Evolutionary conservation across 31 red algal species (phyloP).

Genomic region (Endocladia muricata): DNA sequence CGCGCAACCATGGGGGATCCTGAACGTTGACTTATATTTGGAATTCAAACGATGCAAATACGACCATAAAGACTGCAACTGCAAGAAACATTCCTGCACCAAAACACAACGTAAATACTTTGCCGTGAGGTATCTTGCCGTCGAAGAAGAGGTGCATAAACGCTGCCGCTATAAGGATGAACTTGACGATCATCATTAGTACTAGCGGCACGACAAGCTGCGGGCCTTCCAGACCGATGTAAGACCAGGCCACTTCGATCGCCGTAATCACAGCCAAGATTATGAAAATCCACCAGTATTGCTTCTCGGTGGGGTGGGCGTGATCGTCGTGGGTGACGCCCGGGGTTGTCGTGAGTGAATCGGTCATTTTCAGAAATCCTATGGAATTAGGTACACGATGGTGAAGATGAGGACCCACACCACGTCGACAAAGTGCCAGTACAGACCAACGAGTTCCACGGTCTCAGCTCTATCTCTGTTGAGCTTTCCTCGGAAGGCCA

Average conservation of each 20-base stretch:
- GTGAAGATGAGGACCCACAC: conserved; percentile 16
- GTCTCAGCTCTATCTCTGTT: not conserved
- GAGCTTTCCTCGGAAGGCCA: not conserved
- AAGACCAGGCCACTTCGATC: not conserved
- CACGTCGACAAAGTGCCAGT: conserved; percentile 24
- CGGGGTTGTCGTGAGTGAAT: not conserved
- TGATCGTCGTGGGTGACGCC: not conserved
- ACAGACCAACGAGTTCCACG: conserved; percentile 9
- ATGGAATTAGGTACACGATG: conserved; percentile 9
- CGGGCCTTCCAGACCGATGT: not conserved
- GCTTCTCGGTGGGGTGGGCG: not conserved
- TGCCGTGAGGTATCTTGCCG: no score
- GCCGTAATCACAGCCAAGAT: not conserved
- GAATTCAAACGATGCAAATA: no score
- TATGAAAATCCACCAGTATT: not conserved
- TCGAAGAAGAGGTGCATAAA: conserved; percentile 4
- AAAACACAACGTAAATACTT: no score
- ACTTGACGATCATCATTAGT: not conserved
- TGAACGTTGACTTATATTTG: no score
- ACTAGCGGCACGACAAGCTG: not conserved
- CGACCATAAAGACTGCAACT: no score
- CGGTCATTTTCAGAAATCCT: not conserved
- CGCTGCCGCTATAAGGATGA: not conserved
- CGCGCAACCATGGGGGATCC: no score
- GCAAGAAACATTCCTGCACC: no score